Conservation (phyloP, 202 grass and related monocot genomes). For the Schoenoplectus tabernaemontani region DNA sequence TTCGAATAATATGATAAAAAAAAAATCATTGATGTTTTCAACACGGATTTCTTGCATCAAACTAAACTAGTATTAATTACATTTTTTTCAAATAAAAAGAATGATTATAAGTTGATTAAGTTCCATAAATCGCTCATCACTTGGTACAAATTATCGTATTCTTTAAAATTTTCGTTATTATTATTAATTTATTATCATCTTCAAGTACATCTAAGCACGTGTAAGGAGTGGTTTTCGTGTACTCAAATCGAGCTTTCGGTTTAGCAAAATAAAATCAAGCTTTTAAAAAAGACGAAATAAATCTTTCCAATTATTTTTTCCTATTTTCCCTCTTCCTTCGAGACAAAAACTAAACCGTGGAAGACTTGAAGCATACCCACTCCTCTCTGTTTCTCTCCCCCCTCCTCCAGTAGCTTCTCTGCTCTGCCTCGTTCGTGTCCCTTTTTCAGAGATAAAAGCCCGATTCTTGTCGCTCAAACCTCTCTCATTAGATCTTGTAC, state of each 20-base stretch:
- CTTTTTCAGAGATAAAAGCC: constrained; percentile 4
- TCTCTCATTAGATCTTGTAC: not conserved
- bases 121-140: not conserved
- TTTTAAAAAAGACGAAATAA: not conserved
- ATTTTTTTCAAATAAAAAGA: not conserved
- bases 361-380: not conserved
- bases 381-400: not conserved
- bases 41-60: not conserved
- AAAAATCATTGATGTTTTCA: not conserved
- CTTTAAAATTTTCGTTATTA: too few species aligned
- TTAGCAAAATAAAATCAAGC: not conserved
- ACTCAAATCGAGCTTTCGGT: not conserved
- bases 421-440: not conserved
- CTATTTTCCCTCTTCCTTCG: not conserved
- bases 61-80: not conserved
- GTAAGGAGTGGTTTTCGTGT: constrained; percentile 2
- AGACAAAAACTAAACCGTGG: not conserved
- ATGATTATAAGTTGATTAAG: too few species aligned
- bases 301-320: not conserved
- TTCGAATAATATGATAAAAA: too few species aligned
- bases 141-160: not conserved
- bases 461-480: not conserved
- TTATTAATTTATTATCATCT: too few species aligned
- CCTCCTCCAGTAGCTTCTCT: constrained; percentile 4
- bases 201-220: not conserved